These are phyloP conservation scores for Blastomyces gilchristii DNA, from an alignment of 2,329 filamentous ascomycete species.

Conservation along the genomic window DNA sequence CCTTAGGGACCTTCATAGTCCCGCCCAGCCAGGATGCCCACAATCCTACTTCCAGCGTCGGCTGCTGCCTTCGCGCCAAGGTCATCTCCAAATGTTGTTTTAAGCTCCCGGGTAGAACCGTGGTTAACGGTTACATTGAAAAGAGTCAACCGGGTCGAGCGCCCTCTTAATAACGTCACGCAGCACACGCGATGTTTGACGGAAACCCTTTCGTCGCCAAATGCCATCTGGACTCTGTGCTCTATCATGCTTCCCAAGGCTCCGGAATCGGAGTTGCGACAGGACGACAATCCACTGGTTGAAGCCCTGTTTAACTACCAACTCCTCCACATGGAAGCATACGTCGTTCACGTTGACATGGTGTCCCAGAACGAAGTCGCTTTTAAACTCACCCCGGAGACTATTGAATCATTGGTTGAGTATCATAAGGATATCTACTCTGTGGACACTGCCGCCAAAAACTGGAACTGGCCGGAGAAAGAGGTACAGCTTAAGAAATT, in stretches of 20 bases:
- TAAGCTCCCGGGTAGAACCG: conserved; percentile 83
- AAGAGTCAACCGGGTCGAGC: conserved; percentile 92
- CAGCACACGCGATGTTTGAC: conserved; percentile 94
- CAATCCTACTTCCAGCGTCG: conserved; percentile 85
- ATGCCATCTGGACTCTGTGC: conserved; percentile 89
- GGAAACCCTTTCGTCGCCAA: conserved; percentile 78
- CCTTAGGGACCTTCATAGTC: conserved; percentile 34
- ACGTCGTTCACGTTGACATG: conserved; percentile 99
- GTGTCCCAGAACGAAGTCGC: conserved; percentile 94
- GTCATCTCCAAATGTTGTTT: conserved; percentile 86
- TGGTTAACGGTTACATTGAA: conserved; percentile 97
- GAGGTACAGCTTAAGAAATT: conserved; percentile 93
- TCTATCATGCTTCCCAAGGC: conserved; percentile 88
- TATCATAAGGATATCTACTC: conserved; percentile 96
- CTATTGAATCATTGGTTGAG: conserved; percentile 84
- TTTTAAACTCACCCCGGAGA: conserved; percentile 91
- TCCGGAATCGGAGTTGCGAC: conserved; percentile 71
- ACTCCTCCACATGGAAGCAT: conserved; percentile 87
- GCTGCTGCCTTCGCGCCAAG: conserved; percentile 92
- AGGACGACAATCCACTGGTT: conserved; percentile 69
- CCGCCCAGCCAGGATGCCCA: conserved; percentile 65
- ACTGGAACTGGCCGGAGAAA: conserved; percentile 94
- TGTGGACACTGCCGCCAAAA: conserved; percentile 75
- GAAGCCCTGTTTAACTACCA: conserved; percentile 90
- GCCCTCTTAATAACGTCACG: conserved; percentile 89